Evolutionary conservation across 495 filamentous ascomycete species (phyloP).

Genomic region (Aspergillus baeticus): DNA sequence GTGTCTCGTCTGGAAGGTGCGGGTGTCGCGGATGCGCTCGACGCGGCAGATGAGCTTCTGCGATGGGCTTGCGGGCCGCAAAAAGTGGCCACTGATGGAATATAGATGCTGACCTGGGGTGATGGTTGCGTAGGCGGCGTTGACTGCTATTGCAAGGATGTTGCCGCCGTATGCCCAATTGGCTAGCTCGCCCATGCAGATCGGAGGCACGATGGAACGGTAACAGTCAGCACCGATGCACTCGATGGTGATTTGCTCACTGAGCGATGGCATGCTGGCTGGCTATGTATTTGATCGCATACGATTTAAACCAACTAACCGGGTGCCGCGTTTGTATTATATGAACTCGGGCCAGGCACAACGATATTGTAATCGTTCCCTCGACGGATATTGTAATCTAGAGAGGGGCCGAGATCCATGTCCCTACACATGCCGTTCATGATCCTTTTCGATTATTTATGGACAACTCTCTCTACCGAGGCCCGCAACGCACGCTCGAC

Average conservation of each 20-base stretch:
- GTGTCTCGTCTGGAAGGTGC: conserved; percentile 13
- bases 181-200: conserved; percentile 10
- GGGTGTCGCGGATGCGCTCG: conserved; percentile 6
- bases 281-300: too few relatives aligned
- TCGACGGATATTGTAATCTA: conserved; percentile 4
- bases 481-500: conserved; percentile 1
- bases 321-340: too few relatives aligned
- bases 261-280: conserved; percentile 3
- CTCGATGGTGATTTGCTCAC: conserved; percentile 12
- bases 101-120: conserved; percentile 11
- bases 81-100: conserved; percentile 11
- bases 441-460: background rate
- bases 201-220: conserved; percentile 6
- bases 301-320: too few relatives aligned
- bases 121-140: conserved; percentile 15
- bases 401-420: background rate
- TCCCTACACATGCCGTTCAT: background rate
- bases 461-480: background rate
- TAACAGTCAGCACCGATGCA: conserved; percentile 1
- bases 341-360: too few relatives aligned
- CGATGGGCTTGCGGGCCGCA: conserved; percentile 6
- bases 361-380: background rate
- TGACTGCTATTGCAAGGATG: conserved; percentile 15
- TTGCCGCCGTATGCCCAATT: conserved; percentile 13
- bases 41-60: conserved; percentile 10